Percentiles rank a stretch among this genome's conserved stretches.
Conservation (phyloP, 1,284 basidiomycete genomes). For the Mycosarcoma mackinlayi region DNA sequence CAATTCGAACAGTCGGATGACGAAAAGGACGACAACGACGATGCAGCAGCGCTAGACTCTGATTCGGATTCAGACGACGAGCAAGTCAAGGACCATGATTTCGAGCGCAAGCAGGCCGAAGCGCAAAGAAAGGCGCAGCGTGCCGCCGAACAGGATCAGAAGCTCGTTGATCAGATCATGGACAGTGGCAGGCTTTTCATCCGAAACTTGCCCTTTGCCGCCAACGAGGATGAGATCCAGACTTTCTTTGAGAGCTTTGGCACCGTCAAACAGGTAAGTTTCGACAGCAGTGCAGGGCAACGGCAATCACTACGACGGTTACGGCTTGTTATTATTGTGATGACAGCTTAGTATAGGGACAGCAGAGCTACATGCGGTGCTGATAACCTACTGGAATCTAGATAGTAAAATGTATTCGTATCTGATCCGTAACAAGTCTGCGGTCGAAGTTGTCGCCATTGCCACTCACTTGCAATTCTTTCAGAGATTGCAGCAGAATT, state of each 20-base stretch:
- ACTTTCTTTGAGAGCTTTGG: slow-evolving; percentile 80
- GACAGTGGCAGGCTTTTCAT: slow-evolving; percentile 86
- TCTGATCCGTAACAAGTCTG: slow-evolving; percentile 34
- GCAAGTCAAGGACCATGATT: slow-evolving; percentile 23
- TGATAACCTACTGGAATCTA: slow-evolving; percentile 65
- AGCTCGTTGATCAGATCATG: slow-evolving; percentile 74
- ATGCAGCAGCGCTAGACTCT: slow-evolving; percentile 7
- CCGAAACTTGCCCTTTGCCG: slow-evolving; percentile 88
- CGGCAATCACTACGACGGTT: too few species aligned
- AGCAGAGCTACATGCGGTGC: slow-evolving; percentile 57
- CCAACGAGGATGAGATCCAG: slow-evolving; percentile 79
- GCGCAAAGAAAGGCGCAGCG: slow-evolving; percentile 43
- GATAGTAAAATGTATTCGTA: slow-evolving; percentile 62
- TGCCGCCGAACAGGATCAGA: slow-evolving; percentile 55
- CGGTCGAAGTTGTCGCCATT: slow-evolving; percentile 3
- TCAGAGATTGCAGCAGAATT: too few species aligned
- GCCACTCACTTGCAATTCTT: not conserved
- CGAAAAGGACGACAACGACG: slow-evolving; percentile 48
- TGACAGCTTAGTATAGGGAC: slow-evolving; percentile 67
- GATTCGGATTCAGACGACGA: slow-evolving; percentile 39
- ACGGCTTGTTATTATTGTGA: slow-evolving; percentile 34
- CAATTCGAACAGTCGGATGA: slow-evolving; percentile 64
- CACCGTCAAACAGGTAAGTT: slow-evolving; percentile 72
- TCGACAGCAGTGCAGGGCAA: too few species aligned
- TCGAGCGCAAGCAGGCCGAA: slow-evolving; percentile 34